Conservation (phyloP, 371 early-diverging fungal genomes). For the Mucor racemosus region DNA sequence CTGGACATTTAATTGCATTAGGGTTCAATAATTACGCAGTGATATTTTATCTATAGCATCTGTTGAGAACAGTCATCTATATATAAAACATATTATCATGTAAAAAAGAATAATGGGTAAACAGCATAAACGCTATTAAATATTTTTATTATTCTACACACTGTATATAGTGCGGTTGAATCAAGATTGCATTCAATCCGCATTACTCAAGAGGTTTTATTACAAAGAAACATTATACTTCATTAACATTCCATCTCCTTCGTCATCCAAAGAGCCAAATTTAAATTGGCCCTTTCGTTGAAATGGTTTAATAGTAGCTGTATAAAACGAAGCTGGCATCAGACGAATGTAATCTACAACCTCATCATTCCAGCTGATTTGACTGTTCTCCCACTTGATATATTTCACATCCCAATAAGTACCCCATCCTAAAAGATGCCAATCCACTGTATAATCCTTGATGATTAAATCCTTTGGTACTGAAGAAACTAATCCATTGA, state of each 20-base stretch:
- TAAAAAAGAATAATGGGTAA: too few species aligned
- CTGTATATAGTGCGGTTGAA: too few species aligned
- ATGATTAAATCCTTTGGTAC: constrained; percentile 35
- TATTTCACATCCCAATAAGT: constrained; percentile 35
- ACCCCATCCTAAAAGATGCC: constrained; percentile 56
- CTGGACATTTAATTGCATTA: too few species aligned
- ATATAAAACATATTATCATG: too few species aligned
- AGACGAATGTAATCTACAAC: constrained; percentile 29
- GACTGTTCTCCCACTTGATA: constrained; percentile 40
- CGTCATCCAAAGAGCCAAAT: constrained; percentile 12
- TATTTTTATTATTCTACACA: too few species aligned
- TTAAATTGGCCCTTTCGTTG: background rate
- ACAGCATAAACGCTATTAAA: too few species aligned
- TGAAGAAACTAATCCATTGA: constrained; percentile 43
- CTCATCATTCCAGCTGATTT: constrained; percentile 15
- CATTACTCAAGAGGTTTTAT: too few species aligned
- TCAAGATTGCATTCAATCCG: too few species aligned
- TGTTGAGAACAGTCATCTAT: too few species aligned
- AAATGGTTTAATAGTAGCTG: constrained; percentile 14
- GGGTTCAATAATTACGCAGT: too few species aligned
- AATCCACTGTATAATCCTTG: constrained; percentile 15
- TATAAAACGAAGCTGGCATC: constrained; percentile 48
- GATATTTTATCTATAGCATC: too few species aligned
- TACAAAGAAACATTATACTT: constrained; percentile 11
- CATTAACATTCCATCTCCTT: constrained; percentile 18